A percentile compares a stretch with the other conserved stretches of the same genome.
phyloP scores from a whole-genome alignment of 2,329 filamentous ascomycete species.

The Arthroderma sp. region DNA sequence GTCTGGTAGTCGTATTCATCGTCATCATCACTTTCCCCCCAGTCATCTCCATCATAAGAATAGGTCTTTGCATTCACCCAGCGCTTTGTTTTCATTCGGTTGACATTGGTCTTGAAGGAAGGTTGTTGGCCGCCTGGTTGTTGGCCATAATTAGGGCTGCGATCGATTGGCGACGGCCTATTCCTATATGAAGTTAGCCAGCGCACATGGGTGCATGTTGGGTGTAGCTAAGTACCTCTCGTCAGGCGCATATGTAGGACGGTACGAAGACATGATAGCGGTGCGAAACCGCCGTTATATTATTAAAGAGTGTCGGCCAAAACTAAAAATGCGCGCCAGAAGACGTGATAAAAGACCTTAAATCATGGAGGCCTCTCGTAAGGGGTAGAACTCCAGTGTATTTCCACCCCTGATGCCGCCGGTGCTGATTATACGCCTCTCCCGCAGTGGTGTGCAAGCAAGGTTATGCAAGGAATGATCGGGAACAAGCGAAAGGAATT shows the following conservation, averaged over 20 bases:
- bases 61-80: slow-evolving; percentile 83
- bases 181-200: not conserved
- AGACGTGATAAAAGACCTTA: no score
- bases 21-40: slow-evolving; percentile 57
- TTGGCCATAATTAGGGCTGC: slow-evolving; percentile 15
- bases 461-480: no score
- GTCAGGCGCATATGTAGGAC: slow-evolving; percentile 5
- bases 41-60: slow-evolving; percentile 86
- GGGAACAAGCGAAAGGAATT: no score
- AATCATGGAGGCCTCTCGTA: no score
- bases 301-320: not conserved
- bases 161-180: slow-evolving; percentile 14
- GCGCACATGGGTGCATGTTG: not conserved
- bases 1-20: slow-evolving; percentile 47
- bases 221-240: slow-evolving; percentile 1
- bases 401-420: no score
- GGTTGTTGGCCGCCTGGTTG: slow-evolving; percentile 26
- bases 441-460: no score
- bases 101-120: slow-evolving; percentile 73
- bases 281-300: not conserved
- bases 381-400: no score
- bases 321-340: no score
- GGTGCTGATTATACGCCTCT: no score
- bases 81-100: slow-evolving; percentile 80
- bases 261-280: slow-evolving; percentile 6